These are phyloP conservation scores for Vicia faba DNA, from an alignment of 306 rosid species.

Conservation along the genomic window DNA sequence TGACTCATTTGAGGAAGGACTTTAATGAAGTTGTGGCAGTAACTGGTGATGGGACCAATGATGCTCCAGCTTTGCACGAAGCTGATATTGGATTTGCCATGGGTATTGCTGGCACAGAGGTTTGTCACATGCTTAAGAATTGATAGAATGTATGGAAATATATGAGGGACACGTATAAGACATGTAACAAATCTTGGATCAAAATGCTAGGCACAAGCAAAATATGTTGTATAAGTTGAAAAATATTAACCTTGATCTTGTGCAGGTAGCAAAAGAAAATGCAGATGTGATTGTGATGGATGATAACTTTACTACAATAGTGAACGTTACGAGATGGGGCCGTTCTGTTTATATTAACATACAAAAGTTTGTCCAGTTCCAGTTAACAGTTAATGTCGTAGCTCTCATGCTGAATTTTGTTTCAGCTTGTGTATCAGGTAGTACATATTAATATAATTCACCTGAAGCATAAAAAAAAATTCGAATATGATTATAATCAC, in stretches of 20 bases:
- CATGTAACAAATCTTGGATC: neutral
- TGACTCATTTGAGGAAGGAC: constrained; percentile 60
- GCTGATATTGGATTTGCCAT: constrained; percentile 94
- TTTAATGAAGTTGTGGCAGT: constrained; percentile 85
- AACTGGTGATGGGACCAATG: constrained; percentile 95
- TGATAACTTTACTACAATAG: constrained; percentile 82
- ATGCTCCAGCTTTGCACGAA: constrained; percentile 92
- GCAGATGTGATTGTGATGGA: constrained; percentile 91
- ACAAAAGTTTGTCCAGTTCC: constrained; percentile 95
- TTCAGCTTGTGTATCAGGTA: constrained; percentile 79
- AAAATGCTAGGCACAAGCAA: neutral
- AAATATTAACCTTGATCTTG: constrained; percentile 13
- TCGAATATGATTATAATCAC: neutral
- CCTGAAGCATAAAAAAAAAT: no score
- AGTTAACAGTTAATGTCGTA: constrained; percentile 87
- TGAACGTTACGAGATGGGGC: constrained; percentile 83
- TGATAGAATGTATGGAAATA: neutral
- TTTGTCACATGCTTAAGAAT: constrained; percentile 36
- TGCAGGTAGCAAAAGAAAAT: constrained; percentile 95
- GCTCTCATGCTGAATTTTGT: constrained; percentile 84
- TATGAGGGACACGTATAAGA: neutral
- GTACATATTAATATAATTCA: neutral
- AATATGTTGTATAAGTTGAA: constrained; percentile 3
- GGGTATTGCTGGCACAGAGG: constrained; percentile 99
- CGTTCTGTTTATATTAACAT: constrained; percentile 87